Percentiles rank a stretch among this genome's conserved stretches.
Evolutionary conservation across 179 eudicot genomes (phyloP).

Genomic region (Camellia oleifera): DNA sequence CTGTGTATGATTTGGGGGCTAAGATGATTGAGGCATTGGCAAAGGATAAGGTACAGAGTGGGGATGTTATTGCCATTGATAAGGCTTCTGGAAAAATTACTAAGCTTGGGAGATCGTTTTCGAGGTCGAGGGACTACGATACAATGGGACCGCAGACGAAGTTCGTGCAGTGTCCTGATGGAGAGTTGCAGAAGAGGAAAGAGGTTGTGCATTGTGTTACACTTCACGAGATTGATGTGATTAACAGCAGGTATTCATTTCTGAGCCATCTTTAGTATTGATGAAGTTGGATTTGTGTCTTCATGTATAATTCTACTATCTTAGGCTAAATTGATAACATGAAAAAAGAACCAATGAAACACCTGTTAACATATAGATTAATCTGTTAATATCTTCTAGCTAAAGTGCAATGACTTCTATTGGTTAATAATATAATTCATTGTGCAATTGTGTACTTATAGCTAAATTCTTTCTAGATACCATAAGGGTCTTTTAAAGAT

Average conservation of each 20-base stretch:
- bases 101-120: slow-evolving; percentile 84
- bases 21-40: slow-evolving; percentile 91
- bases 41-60: slow-evolving; percentile 94
- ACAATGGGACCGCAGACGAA: slow-evolving; percentile 86
- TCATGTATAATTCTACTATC: no score
- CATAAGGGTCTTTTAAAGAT: no score
- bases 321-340: no score
- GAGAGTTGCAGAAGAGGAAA: slow-evolving; percentile 97
- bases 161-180: slow-evolving; percentile 96
- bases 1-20: slow-evolving; percentile 83
- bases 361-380: no score
- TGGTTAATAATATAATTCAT: no score
- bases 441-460: no score
- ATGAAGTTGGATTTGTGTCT: background rate
- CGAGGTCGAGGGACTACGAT: slow-evolving; percentile 92
- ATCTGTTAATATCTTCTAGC: no score
- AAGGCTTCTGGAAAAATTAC: slow-evolving; percentile 86
- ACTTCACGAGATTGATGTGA: slow-evolving; percentile 96
- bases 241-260: slow-evolving; percentile 78
- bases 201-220: slow-evolving; percentile 94
- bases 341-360: no score
- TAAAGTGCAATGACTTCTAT: no score
- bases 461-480: no score
- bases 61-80: slow-evolving; percentile 87
- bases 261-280: background rate